Base-by-base conservation (phyloP, 2,329 filamentous ascomycete species). In the Cercospora sesami region DNA sequence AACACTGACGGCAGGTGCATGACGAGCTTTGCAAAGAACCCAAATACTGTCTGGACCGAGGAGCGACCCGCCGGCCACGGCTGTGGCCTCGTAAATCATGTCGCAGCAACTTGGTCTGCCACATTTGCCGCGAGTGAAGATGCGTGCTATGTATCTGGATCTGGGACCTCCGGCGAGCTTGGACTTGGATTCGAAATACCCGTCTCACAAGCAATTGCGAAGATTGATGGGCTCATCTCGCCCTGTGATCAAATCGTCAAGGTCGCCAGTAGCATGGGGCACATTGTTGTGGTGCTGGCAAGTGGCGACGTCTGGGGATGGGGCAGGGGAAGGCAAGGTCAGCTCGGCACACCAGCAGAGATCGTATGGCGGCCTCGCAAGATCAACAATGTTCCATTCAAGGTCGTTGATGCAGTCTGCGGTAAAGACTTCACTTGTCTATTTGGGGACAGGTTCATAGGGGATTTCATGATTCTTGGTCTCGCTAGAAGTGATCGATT, bases 351-450 rank as follows among this genome's bases (percentile, higher is more conserved):
- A 51, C 85, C 85, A 0, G 80, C 81, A 30, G 82, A 81, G 5
- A 72, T 89, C 30, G 77, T 90, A 2, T 84, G 86, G 80, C 75
- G 75, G 16, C 93, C 93, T 5, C 82, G 86, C 9, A 89, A 83
- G 78, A 84, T 96, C 23, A 80, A 81, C 2, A 78, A 86, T 1
- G 73, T 86, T 21, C 76, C 79, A 4, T 96, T 96, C 78, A 81
- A 80, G n/a, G 90, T 89, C 2, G 79, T 80, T 12, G 85, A 86
- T 70, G 92, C 87, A 1, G 88, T 90, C 0, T 96, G 93, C 78
- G 94, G 94, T 8, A 88, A 91, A 69, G 92, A 97, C 69, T 94
- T 96, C 74, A 96, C 93, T 0, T 91, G 90, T 75, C 77, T 97
- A 5, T 84, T 92, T 26, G 81, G 84, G 4, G 69, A 80, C 42